Base-by-base conservation (phyloP, 208 protist species). In the Leptomonas seymouri region DNA sequence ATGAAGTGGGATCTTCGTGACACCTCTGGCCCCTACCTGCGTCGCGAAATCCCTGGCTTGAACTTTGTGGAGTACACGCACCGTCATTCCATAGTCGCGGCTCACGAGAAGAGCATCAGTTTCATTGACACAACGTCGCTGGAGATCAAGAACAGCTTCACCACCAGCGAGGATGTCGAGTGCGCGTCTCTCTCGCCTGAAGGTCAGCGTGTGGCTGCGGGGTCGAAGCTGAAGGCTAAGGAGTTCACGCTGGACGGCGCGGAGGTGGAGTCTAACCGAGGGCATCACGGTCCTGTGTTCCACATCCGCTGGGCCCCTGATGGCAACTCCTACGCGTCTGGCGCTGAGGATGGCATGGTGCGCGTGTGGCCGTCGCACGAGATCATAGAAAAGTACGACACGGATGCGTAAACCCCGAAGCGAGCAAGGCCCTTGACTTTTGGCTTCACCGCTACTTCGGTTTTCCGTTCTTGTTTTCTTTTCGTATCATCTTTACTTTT, bases 41-140 rank as follows among this genome's bases (percentile, higher is more conserved):
- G 86, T 28, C 83, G 82, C 27, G 86, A 97, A 74, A 94, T 97
- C 74, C 71, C 86, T 8, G 80, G 77, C 50, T 81, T 97, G 30
- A 96, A 96, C 61, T 93, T 90, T 70, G 78, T 97, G 16, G 90
- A 97, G 77, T 97, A 97, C 79, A 94, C 90, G 0, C 89, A 94
- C 73, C 73, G 65, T 23, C 80, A 94, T 71, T 80, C 58, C 39
- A 84, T 97, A 55, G 87, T 96, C 21, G 93, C 82, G 9, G 86
- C 93, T 3, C 85, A 94, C 73, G 90, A 93, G 30, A 96, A 96
- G 70, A 91, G 75, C 58, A 87, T 97, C 74, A 91, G 80, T 39
- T 90, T 97, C 63, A 89, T 97, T 41, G 89, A 97, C 76, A 91
- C 87, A 16, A 90, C 86, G 0, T 82, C 86, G 30, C 67, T 97